Conservation (phyloP, 805 yeast species). For the Cyberlindnera xylosilytica region DNA sequence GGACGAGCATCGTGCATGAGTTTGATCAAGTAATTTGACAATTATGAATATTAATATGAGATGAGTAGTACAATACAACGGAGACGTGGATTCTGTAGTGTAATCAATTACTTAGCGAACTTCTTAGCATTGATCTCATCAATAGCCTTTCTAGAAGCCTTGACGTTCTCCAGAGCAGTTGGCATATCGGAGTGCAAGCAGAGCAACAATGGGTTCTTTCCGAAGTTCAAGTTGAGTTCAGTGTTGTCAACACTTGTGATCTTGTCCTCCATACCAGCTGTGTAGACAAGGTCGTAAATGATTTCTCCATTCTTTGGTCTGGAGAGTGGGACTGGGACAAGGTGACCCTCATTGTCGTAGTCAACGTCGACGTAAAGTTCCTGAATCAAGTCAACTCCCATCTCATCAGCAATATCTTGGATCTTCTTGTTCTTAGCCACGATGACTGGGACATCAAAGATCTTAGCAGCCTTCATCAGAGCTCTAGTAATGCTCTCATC, state of each 20-base stretch:
- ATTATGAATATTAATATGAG: too few relatives aligned
- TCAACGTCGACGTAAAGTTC: background rate
- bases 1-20: too few relatives aligned
- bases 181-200: slow-evolving; percentile 1
- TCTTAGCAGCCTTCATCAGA: background rate
- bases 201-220: background rate
- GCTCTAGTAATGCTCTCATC: background rate
- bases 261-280: background rate
- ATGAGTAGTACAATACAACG: too few relatives aligned
- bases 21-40: too few relatives aligned
- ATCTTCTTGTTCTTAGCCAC: background rate
- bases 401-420: background rate
- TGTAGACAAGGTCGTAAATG: background rate
- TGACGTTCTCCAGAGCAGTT: background rate
- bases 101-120: background rate
- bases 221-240: background rate
- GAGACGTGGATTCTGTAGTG: too few relatives aligned
- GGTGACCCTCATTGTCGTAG: background rate
- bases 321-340: background rate
- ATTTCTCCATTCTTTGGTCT: slow-evolving; percentile 1
- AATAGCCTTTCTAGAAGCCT: background rate
- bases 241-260: background rate
- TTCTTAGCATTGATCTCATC: background rate
- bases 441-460: background rate
- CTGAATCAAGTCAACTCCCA: slow-evolving; percentile 1